These are phyloP conservation scores for Pseudonitzschia pungens DNA, from an alignment of 108 stramenopile species.

Conservation along the genomic window DNA sequence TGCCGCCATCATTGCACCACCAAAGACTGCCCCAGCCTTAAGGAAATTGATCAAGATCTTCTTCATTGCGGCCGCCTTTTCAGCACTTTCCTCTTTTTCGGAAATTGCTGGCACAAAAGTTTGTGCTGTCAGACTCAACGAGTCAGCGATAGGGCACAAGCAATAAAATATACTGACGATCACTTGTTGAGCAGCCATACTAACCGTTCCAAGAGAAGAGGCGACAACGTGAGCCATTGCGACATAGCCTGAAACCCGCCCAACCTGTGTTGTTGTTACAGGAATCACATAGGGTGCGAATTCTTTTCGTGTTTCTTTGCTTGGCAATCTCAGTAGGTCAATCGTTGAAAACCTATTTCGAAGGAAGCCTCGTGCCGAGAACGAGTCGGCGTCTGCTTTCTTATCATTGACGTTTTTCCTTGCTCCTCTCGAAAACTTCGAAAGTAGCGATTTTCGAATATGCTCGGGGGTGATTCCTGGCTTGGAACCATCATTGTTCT, in stretches of 20 bases:
- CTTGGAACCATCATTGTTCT: neutral
- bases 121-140: constrained; percentile 74
- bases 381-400: constrained; percentile 7
- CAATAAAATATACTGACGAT: constrained; percentile 78
- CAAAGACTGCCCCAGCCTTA: constrained; percentile 68
- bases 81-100: constrained; percentile 37
- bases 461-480: neutral
- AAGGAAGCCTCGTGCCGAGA: constrained; percentile 46
- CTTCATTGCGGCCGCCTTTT: constrained; percentile 55
- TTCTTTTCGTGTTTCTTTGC: constrained; percentile 28
- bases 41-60: constrained; percentile 59
- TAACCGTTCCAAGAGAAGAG: constrained; percentile 61
- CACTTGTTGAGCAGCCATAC: constrained; percentile 84
- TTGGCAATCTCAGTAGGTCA: constrained; percentile 49
- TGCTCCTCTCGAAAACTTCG: neutral
- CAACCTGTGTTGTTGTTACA: constrained; percentile 76
- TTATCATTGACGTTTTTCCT: constrained; percentile 1
- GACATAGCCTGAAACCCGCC: constrained; percentile 74
- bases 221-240: constrained; percentile 85
- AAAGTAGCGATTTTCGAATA: neutral
- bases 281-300: constrained; percentile 75
- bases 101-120: constrained; percentile 72
- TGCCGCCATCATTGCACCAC: constrained; percentile 54
- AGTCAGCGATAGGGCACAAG: constrained; percentile 76
- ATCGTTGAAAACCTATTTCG: constrained; percentile 21